phyloP scores from a whole-genome alignment of 192 early-diverging fungal species.

The Coemansia javaensis region DNA sequence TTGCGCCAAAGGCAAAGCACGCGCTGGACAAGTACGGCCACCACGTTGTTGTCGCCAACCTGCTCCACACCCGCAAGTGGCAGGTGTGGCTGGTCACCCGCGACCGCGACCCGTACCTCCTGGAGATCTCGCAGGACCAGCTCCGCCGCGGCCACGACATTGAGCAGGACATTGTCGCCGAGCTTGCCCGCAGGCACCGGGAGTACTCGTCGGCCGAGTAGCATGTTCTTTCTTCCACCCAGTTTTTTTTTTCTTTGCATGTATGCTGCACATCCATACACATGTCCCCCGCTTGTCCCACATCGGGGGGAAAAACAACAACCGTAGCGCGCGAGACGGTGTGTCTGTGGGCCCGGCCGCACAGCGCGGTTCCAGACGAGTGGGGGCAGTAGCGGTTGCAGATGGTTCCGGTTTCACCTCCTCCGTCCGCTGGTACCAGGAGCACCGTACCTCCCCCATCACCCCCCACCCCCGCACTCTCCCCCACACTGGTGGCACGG shows the following conservation, averaged over 20 bases:
- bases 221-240: background rate
- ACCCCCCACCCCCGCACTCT: no score
- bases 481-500: no score
- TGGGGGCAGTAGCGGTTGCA: no score
- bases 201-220: constrained; percentile 2
- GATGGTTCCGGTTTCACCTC: no score
- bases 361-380: no score
- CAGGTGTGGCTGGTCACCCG: constrained; percentile 62
- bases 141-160: constrained; percentile 23
- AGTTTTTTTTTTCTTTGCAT: background rate
- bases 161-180: constrained; percentile 34
- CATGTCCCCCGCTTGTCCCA: no score
- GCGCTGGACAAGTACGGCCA: constrained; percentile 86
- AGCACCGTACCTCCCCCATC: no score
- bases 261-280: no score
- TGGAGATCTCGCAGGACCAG: constrained; percentile 28
- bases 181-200: constrained; percentile 30
- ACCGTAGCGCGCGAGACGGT: no score
- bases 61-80: constrained; percentile 82
- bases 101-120: constrained; percentile 19
- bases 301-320: no score
- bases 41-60: constrained; percentile 95
- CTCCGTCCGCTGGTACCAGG: no score
- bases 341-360: no score
- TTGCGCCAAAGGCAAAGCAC: constrained; percentile 74